phyloP scores from a whole-genome alignment of 768 basidiomycete species.

The Sarcomyxa edulis region DNA sequence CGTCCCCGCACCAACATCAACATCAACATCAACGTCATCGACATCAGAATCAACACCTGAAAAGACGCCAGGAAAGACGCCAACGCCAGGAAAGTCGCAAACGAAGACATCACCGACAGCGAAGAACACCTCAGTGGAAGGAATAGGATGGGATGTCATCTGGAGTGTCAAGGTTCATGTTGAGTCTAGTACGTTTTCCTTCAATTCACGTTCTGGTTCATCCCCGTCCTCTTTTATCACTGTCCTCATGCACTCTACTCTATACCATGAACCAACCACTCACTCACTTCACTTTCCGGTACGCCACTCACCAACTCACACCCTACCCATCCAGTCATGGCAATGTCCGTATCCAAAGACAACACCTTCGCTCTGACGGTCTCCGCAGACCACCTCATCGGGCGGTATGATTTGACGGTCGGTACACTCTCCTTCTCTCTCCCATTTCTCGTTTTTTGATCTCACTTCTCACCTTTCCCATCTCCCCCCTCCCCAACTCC shows the following conservation, averaged over 20 bases:
- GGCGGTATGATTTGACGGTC: conserved; percentile 57
- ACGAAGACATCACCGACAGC: conserved; percentile 25
- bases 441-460: neutral
- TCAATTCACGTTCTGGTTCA: neutral
- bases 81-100: no score
- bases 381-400: conserved; percentile 79
- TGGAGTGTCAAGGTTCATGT: conserved; percentile 67
- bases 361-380: conserved; percentile 66
- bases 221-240: neutral
- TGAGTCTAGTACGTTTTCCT: conserved; percentile 55
- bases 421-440: conserved; percentile 9
- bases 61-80: no score
- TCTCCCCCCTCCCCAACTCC: no score
- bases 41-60: no score
- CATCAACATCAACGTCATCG: no score
- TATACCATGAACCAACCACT: no score
- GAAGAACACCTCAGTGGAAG: conserved; percentile 54
- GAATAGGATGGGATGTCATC: conserved; percentile 64
- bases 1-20: no score
- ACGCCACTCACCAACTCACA: no score
- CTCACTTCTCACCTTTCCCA: no score
- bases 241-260: no score
- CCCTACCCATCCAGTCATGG: conserved; percentile 64
- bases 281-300: no score
- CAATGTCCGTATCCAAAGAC: conserved; percentile 64